phyloP scores from a whole-genome alignment of 768 basidiomycete species.

The Leccinum arenicola region DNA sequence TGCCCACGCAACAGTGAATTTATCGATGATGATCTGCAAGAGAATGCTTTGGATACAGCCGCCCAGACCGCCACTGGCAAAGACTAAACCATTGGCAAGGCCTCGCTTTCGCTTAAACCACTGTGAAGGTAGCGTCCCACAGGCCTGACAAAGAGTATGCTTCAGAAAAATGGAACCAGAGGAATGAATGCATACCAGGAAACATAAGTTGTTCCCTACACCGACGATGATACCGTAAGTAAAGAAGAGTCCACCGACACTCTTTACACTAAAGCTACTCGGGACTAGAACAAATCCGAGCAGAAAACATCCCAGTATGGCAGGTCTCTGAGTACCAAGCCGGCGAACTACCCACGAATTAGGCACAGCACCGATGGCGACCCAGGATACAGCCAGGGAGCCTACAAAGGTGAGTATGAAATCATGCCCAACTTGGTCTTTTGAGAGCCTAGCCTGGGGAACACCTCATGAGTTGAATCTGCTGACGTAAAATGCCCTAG shows the following conservation, averaged over 20 bases:
- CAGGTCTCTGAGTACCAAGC: conserved; percentile 28
- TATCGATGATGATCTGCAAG: conserved; percentile 27
- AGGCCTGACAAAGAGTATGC: conserved; percentile 1
- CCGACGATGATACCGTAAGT: conserved; percentile 31
- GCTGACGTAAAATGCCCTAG: conserved; percentile 28
- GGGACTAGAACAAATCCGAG: conserved; percentile 26
- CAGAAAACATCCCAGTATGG: conserved; percentile 26
- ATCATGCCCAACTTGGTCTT: conserved; percentile 22
- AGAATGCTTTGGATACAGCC: conserved; percentile 30
- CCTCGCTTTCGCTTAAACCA: conserved; percentile 34
- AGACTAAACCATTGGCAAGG: conserved; percentile 35
- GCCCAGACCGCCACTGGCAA: conserved; percentile 32
- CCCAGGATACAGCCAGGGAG: conserved; percentile 27
- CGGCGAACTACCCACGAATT: conserved; percentile 29
- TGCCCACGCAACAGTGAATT: conserved; percentile 30
- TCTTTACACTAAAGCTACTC: conserved; percentile 9
- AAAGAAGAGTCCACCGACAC: conserved; percentile 18
- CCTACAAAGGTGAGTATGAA: conserved; percentile 33
- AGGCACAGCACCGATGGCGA: conserved; percentile 27
- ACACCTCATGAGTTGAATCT: conserved; percentile 32
- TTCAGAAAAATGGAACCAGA: neutral
- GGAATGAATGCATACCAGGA: conserved; percentile 17
- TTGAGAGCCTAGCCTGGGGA: conserved; percentile 30
- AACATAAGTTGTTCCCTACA: conserved; percentile 27
- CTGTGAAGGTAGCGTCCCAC: conserved; percentile 34